phyloP scores from a whole-genome alignment of 1,284 basidiomycete genomes.

The Calocybe gambosa region DNA sequence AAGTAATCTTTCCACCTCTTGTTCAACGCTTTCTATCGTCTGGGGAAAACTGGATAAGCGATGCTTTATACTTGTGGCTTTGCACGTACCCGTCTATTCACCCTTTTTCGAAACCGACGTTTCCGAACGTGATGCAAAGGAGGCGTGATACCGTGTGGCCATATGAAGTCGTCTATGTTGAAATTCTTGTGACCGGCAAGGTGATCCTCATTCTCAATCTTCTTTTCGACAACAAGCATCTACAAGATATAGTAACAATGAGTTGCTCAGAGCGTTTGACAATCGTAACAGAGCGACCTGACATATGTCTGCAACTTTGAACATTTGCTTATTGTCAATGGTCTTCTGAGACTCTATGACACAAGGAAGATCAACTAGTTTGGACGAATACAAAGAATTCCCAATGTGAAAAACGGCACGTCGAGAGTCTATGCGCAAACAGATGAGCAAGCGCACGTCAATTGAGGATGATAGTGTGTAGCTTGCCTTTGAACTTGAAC shows the following conservation, averaged over 20 bases:
- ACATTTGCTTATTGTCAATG: conserved; percentile 92
- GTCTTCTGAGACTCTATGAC: conserved; percentile 97
- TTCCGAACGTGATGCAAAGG: conserved; percentile 90
- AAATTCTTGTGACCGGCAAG: conserved; percentile 58
- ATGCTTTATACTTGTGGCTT: background rate
- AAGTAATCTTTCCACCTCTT: conserved; percentile 90
- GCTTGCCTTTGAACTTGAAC: conserved; percentile 96
- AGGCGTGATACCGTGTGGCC: conserved; percentile 95
- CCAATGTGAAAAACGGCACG: conserved; percentile 89
- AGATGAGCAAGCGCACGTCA: background rate
- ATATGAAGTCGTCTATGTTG: conserved; percentile 95
- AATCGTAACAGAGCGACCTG: conserved; percentile 49
- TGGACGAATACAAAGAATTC: conserved; percentile 78
- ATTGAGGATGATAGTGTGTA: background rate
- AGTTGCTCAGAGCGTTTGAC: conserved; percentile 9
- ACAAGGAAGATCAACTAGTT: conserved; percentile 94
- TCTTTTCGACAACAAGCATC: conserved; percentile 86
- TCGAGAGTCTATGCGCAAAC: conserved; percentile 66
- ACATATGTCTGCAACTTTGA: conserved; percentile 98
- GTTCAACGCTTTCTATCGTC: conserved; percentile 96
- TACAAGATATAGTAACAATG: conserved; percentile 25
- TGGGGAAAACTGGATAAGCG: conserved; percentile 22
- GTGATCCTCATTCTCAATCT: conserved; percentile 65
- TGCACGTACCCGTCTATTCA: conserved; percentile 66
- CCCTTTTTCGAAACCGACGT: conserved; percentile 87